phyloP scores from a whole-genome alignment of 345 rosid species.

The Psidium friedrichsthalianum region DNA sequence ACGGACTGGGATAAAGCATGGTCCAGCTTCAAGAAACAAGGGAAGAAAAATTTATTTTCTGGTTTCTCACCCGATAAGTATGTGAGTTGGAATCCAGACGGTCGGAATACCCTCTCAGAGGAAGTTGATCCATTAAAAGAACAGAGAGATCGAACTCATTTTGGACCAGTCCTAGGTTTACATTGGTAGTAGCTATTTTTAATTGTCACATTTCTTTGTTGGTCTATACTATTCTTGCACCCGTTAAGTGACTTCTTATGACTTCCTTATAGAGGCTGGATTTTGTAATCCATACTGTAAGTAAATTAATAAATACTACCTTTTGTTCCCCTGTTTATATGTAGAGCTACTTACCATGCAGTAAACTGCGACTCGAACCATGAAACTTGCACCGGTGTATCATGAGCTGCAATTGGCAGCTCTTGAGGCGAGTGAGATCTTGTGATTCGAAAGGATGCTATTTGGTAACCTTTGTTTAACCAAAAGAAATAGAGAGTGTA shows the following conservation, averaged over 20 bases:
- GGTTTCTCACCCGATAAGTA: slow-evolving; percentile 64
- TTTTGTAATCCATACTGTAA: background rate
- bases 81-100: slow-evolving; percentile 82
- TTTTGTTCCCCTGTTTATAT: background rate
- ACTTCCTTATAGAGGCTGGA: background rate
- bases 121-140: slow-evolving; percentile 87
- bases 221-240: slow-evolving; percentile 73
- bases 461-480: background rate
- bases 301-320: background rate
- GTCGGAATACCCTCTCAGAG: slow-evolving; percentile 74
- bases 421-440: background rate
- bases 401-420: background rate
- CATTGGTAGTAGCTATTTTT: slow-evolving; percentile 59
- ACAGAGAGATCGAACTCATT: slow-evolving; percentile 71
- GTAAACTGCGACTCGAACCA: background rate
- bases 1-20: slow-evolving; percentile 95
- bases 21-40: slow-evolving; percentile 69
- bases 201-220: slow-evolving; percentile 60
- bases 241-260: slow-evolving; percentile 38
- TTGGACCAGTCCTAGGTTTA: slow-evolving; percentile 68
- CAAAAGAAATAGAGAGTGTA: background rate
- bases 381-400: background rate
- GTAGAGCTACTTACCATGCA: background rate
- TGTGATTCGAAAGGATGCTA: background rate
- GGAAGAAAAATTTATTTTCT: slow-evolving; percentile 60